Base-by-base conservation (phyloP, 2,329 filamentous ascomycete species). In the Laburnicola sp. region DNA sequence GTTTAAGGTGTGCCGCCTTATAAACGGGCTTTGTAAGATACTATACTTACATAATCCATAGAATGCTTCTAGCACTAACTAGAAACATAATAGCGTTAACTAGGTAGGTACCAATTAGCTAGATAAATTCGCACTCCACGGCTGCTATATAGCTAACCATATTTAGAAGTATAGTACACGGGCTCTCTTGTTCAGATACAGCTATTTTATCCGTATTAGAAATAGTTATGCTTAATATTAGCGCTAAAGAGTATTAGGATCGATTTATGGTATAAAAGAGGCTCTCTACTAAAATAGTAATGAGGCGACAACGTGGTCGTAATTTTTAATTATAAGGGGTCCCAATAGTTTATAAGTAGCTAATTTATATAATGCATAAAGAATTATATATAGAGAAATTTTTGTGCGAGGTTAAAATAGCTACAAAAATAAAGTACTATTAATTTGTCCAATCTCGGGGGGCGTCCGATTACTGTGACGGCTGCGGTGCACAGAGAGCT, bases 1-100 rank as follows among this genome's bases (percentile, higher is more conserved):
- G 16, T 47, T 47, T 47, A 38, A 47, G 34, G 11, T 47, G 44
- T 34, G 35, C 44, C 25, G 39, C 16, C 35, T 47, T 45, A 47
- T 38, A 25, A 23, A 47, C 44, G 25, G 26, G 32, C 44, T 47
- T 47, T 47, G 25, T 47, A 46, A 46, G 43, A 46, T 46, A 46
- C 43, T 37, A 46, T 46, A 39, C 6, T 32, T 32, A 32, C 30
- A 32, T 32, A 32, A 32, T 7, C 2, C 30, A 32, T 32, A 32
- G 30, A 32, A n/a, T 7, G 30, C 7, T 32, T 32, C 6, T 36
- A n/a, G 22, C 34, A 36, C 34, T 36, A 36, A 36, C 34, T 2
- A 36, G 34, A n/a, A 36, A 36, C 34, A 21, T n/a, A 36, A 36
- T 36, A 36, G 34, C 34, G n/a, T 36, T 2, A 36, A 36, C 34